phyloP scores from a whole-genome alignment of 2,329 filamentous ascomycete species.

The Fusarium begoniae region DNA sequence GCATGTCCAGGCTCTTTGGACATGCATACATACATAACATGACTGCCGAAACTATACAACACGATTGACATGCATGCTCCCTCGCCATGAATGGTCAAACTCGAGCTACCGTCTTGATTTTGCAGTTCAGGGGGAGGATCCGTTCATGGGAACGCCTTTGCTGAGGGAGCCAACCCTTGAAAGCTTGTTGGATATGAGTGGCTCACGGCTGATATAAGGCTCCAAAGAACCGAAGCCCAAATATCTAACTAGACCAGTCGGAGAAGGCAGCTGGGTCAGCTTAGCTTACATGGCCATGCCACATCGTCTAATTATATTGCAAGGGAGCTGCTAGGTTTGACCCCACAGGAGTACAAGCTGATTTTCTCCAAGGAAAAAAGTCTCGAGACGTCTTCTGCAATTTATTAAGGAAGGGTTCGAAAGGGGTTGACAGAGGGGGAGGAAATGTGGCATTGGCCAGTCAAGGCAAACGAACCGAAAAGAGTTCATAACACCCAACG shows the following conservation, averaged over 20 bases:
- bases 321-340: constrained; percentile 28
- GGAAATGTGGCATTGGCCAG: not conserved
- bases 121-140: constrained; percentile 20
- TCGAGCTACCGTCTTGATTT: not conserved
- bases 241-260: constrained; percentile 17
- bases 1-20: not conserved
- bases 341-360: constrained; percentile 22
- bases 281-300: constrained; percentile 33
- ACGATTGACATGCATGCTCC: not conserved
- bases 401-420: not conserved
- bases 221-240: constrained; percentile 1
- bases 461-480: not conserved
- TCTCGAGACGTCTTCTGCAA: not conserved
- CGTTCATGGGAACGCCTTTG: not conserved
- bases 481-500: not conserved
- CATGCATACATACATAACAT: not conserved
- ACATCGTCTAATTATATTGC: constrained; percentile 16
- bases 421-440: not conserved
- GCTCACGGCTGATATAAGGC: not conserved
- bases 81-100: not conserved
- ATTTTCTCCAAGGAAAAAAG: constrained; percentile 1
- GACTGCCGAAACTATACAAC: not conserved
- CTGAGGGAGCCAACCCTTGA: constrained; percentile 3
- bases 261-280: constrained; percentile 15
- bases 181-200: constrained; percentile 15